These are phyloP conservation scores for Phaeotremella skinneri DNA, from an alignment of 768 basidiomycete genomes.

Conservation along the genomic window DNA sequence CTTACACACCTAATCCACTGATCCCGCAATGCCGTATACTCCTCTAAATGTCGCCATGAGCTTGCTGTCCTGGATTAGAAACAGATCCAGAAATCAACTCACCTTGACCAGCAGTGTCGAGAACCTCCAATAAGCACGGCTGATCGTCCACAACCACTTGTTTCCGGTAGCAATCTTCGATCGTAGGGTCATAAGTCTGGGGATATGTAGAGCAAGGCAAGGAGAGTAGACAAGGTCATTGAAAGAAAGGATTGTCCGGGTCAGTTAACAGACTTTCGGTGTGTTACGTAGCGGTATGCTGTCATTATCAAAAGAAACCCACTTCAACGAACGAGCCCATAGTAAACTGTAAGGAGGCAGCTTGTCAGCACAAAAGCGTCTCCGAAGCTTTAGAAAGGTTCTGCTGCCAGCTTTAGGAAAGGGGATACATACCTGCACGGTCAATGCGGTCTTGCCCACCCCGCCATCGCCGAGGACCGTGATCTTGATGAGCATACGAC, in stretches of 20 bases:
- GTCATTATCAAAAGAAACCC: conserved; percentile 14
- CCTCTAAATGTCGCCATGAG: conserved; percentile 61
- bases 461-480: conserved; percentile 95
- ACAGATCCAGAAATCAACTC: conserved; percentile 42
- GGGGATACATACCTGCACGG: conserved; percentile 72
- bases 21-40: conserved; percentile 92
- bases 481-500: conserved; percentile 60
- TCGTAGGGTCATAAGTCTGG: conserved; percentile 95
- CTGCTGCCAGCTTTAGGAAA: neutral
- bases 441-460: conserved; percentile 93
- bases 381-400: too few species aligned
- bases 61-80: neutral
- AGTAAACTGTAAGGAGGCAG: conserved; percentile 66
- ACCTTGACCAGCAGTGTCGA: conserved; percentile 98
- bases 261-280: neutral
- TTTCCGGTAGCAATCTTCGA: conserved; percentile 96
- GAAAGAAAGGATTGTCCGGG: neutral
- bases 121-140: conserved; percentile 94
- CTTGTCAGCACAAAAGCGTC: neutral
- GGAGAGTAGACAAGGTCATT: neutral
- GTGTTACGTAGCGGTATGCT: neutral
- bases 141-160: conserved; percentile 90
- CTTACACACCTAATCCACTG: conserved; percentile 86
- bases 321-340: conserved; percentile 89
- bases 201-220: conserved; percentile 2